Conservation (phyloP, 2,329 filamentous ascomycete species). For the Acrodontium crateriforme region DNA sequence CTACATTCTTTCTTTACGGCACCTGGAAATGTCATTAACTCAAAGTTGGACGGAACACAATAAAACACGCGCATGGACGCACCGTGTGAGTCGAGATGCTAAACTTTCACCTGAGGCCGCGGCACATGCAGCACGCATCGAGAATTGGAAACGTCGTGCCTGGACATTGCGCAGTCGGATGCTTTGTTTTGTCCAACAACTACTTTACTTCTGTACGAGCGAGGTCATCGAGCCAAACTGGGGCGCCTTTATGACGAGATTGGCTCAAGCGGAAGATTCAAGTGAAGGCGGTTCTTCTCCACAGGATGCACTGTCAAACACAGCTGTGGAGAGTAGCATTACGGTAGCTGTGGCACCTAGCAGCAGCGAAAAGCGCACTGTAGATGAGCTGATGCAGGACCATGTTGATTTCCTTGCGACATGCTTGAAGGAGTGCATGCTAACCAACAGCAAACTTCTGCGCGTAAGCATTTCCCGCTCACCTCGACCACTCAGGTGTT, state of each 20-base stretch:
- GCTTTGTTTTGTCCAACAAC: slow-evolving; percentile 92
- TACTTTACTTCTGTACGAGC: slow-evolving; percentile 90
- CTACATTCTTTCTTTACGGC: slow-evolving; percentile 76
- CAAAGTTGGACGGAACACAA: slow-evolving; percentile 84
- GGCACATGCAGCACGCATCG: slow-evolving; percentile 45
- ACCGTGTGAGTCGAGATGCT: slow-evolving; percentile 25
- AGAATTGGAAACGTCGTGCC: slow-evolving; percentile 83
- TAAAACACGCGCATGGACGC: slow-evolving; percentile 66
- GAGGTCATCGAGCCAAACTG: slow-evolving; percentile 98
- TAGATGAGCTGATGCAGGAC: slow-evolving; percentile 97
- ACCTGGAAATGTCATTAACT: slow-evolving; percentile 77
- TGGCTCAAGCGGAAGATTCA: slow-evolving; percentile 46
- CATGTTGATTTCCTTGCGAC: slow-evolving; percentile 97
- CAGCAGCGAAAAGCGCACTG: slow-evolving; percentile 47
- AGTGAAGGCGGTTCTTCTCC: too few relatives aligned
- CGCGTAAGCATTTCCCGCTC: slow-evolving; percentile 45
- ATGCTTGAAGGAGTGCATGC: slow-evolving; percentile 96
- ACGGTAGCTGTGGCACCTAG: not conserved
- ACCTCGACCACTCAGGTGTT: not conserved
- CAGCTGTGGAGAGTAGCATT: slow-evolving; percentile 1
- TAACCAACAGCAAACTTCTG: slow-evolving; percentile 89
- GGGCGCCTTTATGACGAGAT: slow-evolving; percentile 79
- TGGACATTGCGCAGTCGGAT: slow-evolving; percentile 88
- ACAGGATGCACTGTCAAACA: slow-evolving; percentile 24
- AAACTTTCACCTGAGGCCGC: slow-evolving; percentile 34